phyloP scores from a whole-genome alignment of 352 stramenopile genomes.

The Pythium monospermum region DNA sequence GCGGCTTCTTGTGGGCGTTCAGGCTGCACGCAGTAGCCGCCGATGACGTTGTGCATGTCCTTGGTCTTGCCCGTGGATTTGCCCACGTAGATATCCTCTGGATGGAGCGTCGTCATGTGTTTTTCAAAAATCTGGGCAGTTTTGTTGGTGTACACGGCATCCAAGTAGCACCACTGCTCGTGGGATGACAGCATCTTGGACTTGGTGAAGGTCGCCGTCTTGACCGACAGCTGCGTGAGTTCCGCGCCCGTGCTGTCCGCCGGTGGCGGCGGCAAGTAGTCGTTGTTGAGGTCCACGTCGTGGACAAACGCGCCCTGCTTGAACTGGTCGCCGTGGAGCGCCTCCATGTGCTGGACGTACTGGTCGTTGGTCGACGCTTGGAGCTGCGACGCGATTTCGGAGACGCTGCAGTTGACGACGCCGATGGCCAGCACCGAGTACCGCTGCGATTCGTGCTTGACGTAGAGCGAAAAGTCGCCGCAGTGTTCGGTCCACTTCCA shows the following conservation, averaged over 20 bases:
- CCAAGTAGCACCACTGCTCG: constrained; percentile 25
- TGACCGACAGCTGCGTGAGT: constrained; percentile 17
- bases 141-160: constrained; percentile 12
- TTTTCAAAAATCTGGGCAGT: constrained; percentile 19
- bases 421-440: constrained; percentile 18
- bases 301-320: constrained; percentile 15
- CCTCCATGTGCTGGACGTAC: constrained; percentile 19
- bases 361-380: constrained; percentile 2
- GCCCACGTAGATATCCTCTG: constrained; percentile 14
- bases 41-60: constrained; percentile 16
- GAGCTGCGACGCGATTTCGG: constrained; percentile 11
- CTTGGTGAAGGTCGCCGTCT: constrained; percentile 20
- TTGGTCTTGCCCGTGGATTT: constrained; percentile 16
- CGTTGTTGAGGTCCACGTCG: constrained; percentile 11
- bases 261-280: background rate
- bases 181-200: constrained; percentile 11
- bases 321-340: constrained; percentile 19
- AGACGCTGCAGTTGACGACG: constrained; percentile 1
- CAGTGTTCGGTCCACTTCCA: constrained; percentile 17
- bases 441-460: constrained; percentile 16
- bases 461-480: constrained; percentile 18
- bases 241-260: constrained; percentile 1
- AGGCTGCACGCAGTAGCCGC: constrained; percentile 19
- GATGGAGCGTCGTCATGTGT: constrained; percentile 16
- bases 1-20: constrained; percentile 1